phyloP scores from a whole-genome alignment of 805 yeast species.

The Candida michaelii region DNA sequence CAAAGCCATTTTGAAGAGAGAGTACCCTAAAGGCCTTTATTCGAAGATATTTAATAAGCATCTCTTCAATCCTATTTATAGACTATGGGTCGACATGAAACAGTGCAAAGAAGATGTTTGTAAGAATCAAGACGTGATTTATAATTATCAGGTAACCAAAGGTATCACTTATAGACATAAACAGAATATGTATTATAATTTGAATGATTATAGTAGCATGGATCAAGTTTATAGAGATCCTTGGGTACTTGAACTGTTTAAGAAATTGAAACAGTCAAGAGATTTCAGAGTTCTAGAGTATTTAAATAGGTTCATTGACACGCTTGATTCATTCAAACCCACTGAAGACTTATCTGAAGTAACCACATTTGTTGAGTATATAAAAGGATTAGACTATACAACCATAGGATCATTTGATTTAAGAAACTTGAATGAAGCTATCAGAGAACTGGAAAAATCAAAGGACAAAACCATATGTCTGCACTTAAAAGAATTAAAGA shows the following conservation, averaged over 20 bases:
- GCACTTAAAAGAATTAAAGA: too few species aligned
- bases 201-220: slow-evolving; percentile 2
- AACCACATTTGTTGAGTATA: too few species aligned
- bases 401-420: too few species aligned
- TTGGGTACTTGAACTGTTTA: slow-evolving; percentile 8
- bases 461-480: too few species aligned
- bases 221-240: slow-evolving; percentile 11
- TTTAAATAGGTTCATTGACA: too few species aligned
- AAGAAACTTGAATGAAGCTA: too few species aligned
- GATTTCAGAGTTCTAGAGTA: too few species aligned
- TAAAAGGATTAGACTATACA: too few species aligned
- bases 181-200: slow-evolving; percentile 16
- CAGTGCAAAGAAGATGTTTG: slow-evolving; percentile 27
- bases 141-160: slow-evolving; percentile 21
- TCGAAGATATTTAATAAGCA: slow-evolving; percentile 20
- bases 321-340: too few species aligned
- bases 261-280: not conserved
- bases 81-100: slow-evolving; percentile 28
- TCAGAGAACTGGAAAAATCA: too few species aligned
- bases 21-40: slow-evolving; percentile 20
- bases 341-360: too few species aligned
- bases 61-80: slow-evolving; percentile 27
- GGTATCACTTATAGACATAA: slow-evolving; percentile 19
- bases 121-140: slow-evolving; percentile 18
- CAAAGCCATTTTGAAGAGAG: slow-evolving; percentile 18